Base-by-base conservation (phyloP, 345 rosid genomes). In the Mallotus nudiflorus region DNA sequence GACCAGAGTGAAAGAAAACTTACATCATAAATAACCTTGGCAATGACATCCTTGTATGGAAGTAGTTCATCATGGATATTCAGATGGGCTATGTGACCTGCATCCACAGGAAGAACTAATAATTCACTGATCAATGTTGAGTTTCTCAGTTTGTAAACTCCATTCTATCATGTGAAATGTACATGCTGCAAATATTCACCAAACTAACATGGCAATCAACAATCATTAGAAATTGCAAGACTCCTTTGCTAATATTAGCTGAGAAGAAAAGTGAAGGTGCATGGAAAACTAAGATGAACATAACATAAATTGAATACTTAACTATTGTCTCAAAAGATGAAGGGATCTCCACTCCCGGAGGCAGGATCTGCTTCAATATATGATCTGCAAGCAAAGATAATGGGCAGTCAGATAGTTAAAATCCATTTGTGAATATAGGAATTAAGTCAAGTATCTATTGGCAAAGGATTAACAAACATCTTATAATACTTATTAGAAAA, bases 71-170 rank as follows among this genome's bases (percentile, higher is more conserved):
- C 91, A n/a, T 88, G 96, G 61, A 94, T 82, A 81, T 94, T 94
- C 65, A 94, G 80, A 80, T 94, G 98, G 45, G 98, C 98, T 71
- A 91, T 71, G 51, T 91, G 98, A 73, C 98, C 98, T 94, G 97
- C 81, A 88, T 58, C 48, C 54, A 22, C 44, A 68, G 35, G 66
- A 68, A 42, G 44, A 71, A 67, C 55, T 52, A 68, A 68, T 65
- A 78, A 77, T 66, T 28, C 6, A 33, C 69, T 68, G 25, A 54
- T 64, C 72, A 66, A 29, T 22, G 50, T 51, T 18, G 49, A 63
- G 66, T 54, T 48, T 44, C 42, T 35, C 29, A 40, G 29, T 51
- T 31, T 10, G 51, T 61, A 25, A 67, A 24, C 70, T 33, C 29
- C 65, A 62, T 65, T 50, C 18, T 6, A 70, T 16, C 44, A 68